Evolutionary conservation across 2,329 filamentous ascomycete species (phyloP), one percentile per base, ranked within the genome.

Genomic region (Fusarium transvaalense): DNA sequence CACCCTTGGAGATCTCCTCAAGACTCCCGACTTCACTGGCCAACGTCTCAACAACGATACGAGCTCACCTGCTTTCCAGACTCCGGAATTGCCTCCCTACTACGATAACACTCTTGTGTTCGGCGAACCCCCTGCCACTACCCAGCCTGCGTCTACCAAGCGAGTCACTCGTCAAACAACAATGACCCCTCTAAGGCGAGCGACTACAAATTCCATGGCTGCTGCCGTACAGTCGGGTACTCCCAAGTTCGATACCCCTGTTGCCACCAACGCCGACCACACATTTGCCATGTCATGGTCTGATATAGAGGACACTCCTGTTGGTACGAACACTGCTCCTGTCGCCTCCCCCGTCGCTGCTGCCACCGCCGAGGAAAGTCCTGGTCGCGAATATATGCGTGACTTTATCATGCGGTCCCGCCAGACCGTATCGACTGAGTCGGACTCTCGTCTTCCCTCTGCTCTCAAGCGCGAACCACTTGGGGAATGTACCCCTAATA

Each of bases 401-500:
- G 75, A 76, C 17, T 80, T 80, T 42, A 79, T 80, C 62, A 76
- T 75, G 48, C 76, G 76, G n/a, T 74, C 77, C 27, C 75, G 71
- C 21, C 75, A 74, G 67, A 77, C 14, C 19, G 23, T 7, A 25
- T 10, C 55, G 10, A 74, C 77, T 2, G 76, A 77, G 38, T 66
- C 73, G 2, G 78, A 76, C 6, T 78, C 76, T n/a, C 76, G 76
- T 15, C 68, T 77, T 25, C 71, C 75, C 5, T 59, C 64, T 10
- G n/a, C 55, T 8, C 21, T 46, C 2, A 73, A 76, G 64, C 74
- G 78, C 34, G 68, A 68, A 35, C 77, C 78, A 45, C 73, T 80
- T 19, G 78, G 70, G 29, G 70, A 63, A 56, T 77, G 77, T 74
- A 80, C 77, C 72, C 76, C 77, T 69, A 80, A 80, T 56, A 71